Base-by-base conservation (phyloP, 2,329 filamentous ascomycete species). In the Aspergillus spinulosporus region DNA sequence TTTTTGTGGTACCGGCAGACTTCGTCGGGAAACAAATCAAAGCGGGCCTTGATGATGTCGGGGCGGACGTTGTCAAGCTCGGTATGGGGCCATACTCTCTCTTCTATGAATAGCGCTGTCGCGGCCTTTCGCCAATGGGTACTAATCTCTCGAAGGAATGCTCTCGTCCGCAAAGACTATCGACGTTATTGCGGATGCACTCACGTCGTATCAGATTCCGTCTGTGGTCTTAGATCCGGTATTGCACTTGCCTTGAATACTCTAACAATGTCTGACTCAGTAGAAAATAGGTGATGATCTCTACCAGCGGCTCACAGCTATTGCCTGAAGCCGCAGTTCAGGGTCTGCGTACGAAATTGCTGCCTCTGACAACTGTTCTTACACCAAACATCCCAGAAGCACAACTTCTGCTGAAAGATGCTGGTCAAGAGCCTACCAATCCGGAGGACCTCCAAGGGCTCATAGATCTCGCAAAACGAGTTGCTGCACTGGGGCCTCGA, bases 1-100 rank as follows among this genome's bases (percentile, higher is more conserved):
- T 97, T 50, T 90, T 96, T 68, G 78, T 88, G 54, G 84, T 89
- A 5, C 93, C 93, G 0, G 79, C 89, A 0, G 80, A 81, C 3
- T 97, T 97, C 72, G 85, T 97, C 26, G 80, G 80, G 62, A 89
- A 90, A 78, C 90, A 96, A 74, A 92, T 97, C 58, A 87, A 93
- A 75, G 88, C 89, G 26, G 90, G 88, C 34, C 80, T 96, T 48
- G 86, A 86, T 44, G 94, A 97, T 75, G 84, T 97, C 59, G 89
- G 88, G 2, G 87, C 90, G 3, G 91, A 96, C 78, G 91, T 96
- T 46, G 85, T 97, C 63, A 97, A 97, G 76, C 92, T 90, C 47
- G 93, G 92, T 95, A 73, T 54, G 40, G 11, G 28, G n/a, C 29
- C 12, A 32, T 1, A 37, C 15, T 32, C 3, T 43, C 36, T 21